phyloP scores from a whole-genome alignment of 2,329 filamentous ascomycete species.

The Pestalotiopsis sp. region DNA sequence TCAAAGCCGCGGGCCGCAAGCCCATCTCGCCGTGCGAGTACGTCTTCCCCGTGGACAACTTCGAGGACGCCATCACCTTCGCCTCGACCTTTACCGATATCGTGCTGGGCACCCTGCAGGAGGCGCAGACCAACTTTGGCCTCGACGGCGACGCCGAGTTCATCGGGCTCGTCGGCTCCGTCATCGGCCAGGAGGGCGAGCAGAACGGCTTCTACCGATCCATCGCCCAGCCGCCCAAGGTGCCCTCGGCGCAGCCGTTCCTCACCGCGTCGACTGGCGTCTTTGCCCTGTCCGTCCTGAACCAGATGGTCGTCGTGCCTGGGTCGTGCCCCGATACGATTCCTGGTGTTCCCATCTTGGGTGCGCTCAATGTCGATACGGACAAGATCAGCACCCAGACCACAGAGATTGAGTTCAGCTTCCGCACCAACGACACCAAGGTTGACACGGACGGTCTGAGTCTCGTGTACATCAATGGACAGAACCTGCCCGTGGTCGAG shows the following conservation, averaged over 20 bases:
- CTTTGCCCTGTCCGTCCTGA: not conserved
- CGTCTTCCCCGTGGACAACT: constrained; percentile 3
- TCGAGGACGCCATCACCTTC: constrained; percentile 5
- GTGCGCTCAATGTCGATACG: constrained; percentile 1
- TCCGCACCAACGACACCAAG: not conserved
- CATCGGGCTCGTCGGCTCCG: constrained; percentile 2
- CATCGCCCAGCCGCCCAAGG: not conserved
- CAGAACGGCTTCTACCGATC: constrained; percentile 10
- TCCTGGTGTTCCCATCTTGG: not conserved
- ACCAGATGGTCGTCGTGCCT: constrained; percentile 5
- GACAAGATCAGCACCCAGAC: not conserved
- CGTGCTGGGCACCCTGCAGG: constrained; percentile 6
- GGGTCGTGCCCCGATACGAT: constrained; percentile 1
- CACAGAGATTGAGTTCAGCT: not conserved
- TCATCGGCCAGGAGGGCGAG: constrained; percentile 8
- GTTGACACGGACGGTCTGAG: not conserved
- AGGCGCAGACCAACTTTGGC: not conserved
- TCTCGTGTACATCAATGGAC: constrained; percentile 7
- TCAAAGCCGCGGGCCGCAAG: not conserved
- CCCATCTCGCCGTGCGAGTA: constrained; percentile 3
- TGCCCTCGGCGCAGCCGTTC: constrained; percentile 5
- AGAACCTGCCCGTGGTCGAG: constrained; percentile 2
- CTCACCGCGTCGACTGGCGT: not conserved
- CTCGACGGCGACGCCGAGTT: constrained; percentile 7
- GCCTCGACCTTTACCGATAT: constrained; percentile 5